These are phyloP conservation scores for Dissophora ornata DNA, from an alignment of 192 early-diverging fungal genomes.

Conservation along the genomic window DNA sequence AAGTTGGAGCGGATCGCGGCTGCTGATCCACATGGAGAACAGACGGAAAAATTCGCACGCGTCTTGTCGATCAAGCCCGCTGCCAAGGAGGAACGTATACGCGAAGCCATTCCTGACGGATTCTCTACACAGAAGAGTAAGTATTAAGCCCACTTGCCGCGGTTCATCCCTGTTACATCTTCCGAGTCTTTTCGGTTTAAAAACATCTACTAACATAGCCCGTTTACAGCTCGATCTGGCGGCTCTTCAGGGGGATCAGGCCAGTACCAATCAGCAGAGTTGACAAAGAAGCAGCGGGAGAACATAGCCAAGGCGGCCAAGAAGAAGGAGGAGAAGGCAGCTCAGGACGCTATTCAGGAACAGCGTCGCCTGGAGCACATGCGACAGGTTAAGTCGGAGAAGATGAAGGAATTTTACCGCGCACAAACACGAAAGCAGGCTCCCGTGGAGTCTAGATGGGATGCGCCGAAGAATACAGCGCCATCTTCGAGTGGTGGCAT, in stretches of 20 bases:
- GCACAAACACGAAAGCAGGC: conserved; percentile 49
- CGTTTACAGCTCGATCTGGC: conserved; percentile 24
- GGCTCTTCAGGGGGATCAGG: conserved; percentile 11
- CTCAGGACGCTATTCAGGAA: conserved; percentile 62
- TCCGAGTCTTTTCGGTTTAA: no score
- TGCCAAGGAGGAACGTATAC: conserved; percentile 34
- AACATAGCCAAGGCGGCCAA: conserved; percentile 65
- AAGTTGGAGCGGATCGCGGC: conserved; percentile 25
- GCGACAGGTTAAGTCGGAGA: conserved; percentile 55
- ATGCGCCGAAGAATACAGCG: conserved; percentile 22
- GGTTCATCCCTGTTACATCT: no score
- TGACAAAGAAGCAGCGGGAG: conserved; percentile 75
- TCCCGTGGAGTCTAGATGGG: conserved; percentile 53
- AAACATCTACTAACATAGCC: no score
- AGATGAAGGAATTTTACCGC: conserved; percentile 60
- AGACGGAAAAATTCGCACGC: conserved; percentile 34
- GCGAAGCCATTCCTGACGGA: conserved; percentile 47
- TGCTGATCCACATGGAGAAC: conserved; percentile 50
- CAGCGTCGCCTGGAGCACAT: conserved; percentile 68
- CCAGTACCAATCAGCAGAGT: conserved; percentile 42
- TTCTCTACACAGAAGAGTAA: conserved; percentile 46
- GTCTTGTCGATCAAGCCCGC: conserved; percentile 52
- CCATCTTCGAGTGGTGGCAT: no score
- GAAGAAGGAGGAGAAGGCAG: conserved; percentile 64
- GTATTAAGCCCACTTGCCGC: no score